A percentile compares a stretch with the other conserved stretches of the same genome.
phyloP scores from a whole-genome alignment of 352 stramenopile species.

The Globisporangium uncinulatum region DNA sequence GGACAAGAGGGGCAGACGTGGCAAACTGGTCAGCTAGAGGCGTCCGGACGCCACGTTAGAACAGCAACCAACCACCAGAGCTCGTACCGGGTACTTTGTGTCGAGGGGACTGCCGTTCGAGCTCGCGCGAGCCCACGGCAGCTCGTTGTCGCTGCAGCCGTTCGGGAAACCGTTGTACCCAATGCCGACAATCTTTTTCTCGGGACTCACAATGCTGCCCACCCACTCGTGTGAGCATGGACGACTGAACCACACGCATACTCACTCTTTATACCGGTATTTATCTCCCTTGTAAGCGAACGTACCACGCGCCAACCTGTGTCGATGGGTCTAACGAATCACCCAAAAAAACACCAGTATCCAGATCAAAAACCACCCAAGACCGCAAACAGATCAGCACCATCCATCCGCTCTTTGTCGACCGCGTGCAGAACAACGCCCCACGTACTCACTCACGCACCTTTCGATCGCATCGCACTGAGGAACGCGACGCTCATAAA shows the following conservation, averaged over 20 bases:
- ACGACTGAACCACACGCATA: too few species aligned
- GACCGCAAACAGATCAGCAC: background rate
- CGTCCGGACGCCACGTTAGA: background rate
- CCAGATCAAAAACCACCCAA: background rate
- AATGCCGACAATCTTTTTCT: constrained; percentile 97
- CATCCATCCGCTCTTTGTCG: background rate
- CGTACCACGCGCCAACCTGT: constrained; percentile 94
- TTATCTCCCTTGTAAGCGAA: background rate
- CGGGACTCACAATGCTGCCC: constrained; percentile 91
- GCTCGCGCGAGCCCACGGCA: constrained; percentile 91
- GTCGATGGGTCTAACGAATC: constrained; percentile 89
- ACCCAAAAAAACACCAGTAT: background rate
- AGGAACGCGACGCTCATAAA: constrained; percentile 99
- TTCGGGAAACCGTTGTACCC: constrained; percentile 99
- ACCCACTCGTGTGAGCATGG: too few species aligned
- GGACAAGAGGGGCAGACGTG: background rate
- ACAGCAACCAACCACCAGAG: background rate
- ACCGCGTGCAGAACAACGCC: too few species aligned
- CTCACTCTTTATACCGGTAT: too few species aligned
- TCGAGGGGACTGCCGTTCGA: constrained; percentile 75
- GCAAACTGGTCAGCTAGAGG: background rate
- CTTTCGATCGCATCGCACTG: constrained; percentile 98
- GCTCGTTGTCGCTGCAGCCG: constrained; percentile 92
- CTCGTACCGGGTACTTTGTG: constrained; percentile 91
- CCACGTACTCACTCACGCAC: constrained; percentile 14